phyloP scores from a whole-genome alignment of 305 asterid species.

The Lippia alba region DNA sequence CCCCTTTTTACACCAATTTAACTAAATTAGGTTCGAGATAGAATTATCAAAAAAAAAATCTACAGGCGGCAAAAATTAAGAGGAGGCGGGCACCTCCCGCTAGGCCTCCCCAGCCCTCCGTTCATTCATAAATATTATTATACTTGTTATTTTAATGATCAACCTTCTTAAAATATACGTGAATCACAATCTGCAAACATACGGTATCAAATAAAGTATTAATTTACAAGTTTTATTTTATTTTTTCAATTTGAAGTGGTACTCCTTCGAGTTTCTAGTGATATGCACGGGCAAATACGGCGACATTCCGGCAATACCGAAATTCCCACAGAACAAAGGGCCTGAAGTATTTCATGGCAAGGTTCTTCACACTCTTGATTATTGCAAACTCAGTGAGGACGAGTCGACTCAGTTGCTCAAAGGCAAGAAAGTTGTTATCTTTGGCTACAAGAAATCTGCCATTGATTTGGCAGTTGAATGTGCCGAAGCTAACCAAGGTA shows the following conservation, averaged over 20 bases:
- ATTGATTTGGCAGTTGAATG: slow-evolving; percentile 92
- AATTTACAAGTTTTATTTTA: neutral
- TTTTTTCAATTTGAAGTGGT: slow-evolving; percentile 53
- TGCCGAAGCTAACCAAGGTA: slow-evolving; percentile 88
- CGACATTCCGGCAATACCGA: slow-evolving; percentile 70
- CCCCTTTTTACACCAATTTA: too few species aligned
- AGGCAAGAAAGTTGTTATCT: slow-evolving; percentile 71
- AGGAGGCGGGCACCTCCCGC: too few species aligned
- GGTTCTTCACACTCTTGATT: slow-evolving; percentile 77
- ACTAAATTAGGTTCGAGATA: too few species aligned
- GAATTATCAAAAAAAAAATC: too few species aligned
- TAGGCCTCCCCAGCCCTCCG: too few species aligned
- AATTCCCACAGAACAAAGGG: slow-evolving; percentile 66
- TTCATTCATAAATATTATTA: too few species aligned
- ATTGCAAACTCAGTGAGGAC: slow-evolving; percentile 72
- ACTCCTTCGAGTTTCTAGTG: slow-evolving; percentile 72
- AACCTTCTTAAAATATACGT: too few species aligned
- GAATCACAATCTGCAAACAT: too few species aligned
- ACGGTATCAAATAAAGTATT: too few species aligned
- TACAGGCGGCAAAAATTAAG: too few species aligned
- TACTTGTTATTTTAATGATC: too few species aligned
- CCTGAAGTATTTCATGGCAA: slow-evolving; percentile 70
- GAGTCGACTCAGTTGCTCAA: slow-evolving; percentile 50
- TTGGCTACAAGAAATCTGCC: slow-evolving; percentile 88
- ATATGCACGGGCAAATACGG: slow-evolving; percentile 91